Evolutionary conservation across 768 basidiomycete species (phyloP).

Genomic region (Termitomyces sp.): DNA sequence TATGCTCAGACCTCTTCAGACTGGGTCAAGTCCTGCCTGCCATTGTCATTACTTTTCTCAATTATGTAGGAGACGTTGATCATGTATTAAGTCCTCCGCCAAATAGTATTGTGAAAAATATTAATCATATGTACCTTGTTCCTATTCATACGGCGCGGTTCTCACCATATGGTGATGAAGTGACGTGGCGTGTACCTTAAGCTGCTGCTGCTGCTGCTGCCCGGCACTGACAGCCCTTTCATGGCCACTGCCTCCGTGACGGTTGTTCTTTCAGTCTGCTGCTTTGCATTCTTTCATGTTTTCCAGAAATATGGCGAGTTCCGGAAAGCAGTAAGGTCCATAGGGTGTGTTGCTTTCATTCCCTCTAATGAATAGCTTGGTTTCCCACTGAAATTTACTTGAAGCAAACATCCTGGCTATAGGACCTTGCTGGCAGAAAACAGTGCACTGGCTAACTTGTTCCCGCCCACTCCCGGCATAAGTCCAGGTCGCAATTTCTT

Average conservation of each 20-base stretch:
- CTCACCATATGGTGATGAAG: too few species aligned
- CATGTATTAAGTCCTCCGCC: too few species aligned
- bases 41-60: too few species aligned
- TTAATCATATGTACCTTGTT: too few species aligned
- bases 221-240: not conserved
- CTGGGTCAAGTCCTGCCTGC: too few species aligned
- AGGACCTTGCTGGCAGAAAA: conserved; percentile 22
- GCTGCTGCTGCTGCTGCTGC: too few species aligned
- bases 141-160: too few species aligned
- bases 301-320: conserved; percentile 17
- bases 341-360: conserved; percentile 20
- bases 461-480: conserved; percentile 24
- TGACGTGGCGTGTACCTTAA: too few species aligned
- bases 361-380: not conserved
- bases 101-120: too few species aligned
- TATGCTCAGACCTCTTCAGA: too few species aligned
- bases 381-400: not conserved
- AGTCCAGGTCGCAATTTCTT: conserved; percentile 24
- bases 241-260: not conserved
- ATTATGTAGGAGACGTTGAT: too few species aligned
- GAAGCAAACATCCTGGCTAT: conserved; percentile 28
- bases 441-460: conserved; percentile 18
- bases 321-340: conserved; percentile 19
- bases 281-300: conserved; percentile 15
- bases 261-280: conserved; percentile 8